Evolutionary conservation across 176 grass and related monocot genomes (phyloP).

Genomic region (Musa troglodytarum): DNA sequence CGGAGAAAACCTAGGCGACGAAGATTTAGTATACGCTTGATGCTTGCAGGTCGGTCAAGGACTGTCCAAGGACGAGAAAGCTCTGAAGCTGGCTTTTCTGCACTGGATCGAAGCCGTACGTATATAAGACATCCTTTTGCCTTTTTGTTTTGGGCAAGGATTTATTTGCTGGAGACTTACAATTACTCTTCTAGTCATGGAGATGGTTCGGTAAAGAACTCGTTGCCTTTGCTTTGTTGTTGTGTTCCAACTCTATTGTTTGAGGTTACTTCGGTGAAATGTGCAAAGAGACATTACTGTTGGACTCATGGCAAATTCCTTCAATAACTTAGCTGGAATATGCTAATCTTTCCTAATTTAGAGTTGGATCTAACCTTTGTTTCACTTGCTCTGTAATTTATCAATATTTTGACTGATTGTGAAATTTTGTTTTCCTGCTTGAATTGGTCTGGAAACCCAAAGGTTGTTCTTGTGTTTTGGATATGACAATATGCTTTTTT

Average conservation of each 20-base stretch:
- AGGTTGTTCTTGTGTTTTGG: background rate
- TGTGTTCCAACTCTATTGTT: no score
- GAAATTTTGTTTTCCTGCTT: no score
- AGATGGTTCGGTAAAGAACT: no score
- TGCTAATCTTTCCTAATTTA: no score
- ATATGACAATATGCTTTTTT: background rate
- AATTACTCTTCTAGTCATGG: background rate
- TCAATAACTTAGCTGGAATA: no score
- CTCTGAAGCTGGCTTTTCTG: conserved; percentile 74
- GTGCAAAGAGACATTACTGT: no score
- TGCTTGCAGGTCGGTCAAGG: conserved; percentile 58
- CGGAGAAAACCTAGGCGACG: background rate
- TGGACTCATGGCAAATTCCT: no score
- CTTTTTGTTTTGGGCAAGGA: background rate
- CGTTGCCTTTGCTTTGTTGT: no score
- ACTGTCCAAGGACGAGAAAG: conserved; percentile 47
- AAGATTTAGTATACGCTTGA: background rate
- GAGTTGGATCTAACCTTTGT: no score
- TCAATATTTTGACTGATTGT: no score
- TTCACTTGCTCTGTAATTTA: no score
- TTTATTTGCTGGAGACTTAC: background rate
- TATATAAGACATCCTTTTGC: conserved; percentile 2
- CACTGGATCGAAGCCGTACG: conserved; percentile 96
- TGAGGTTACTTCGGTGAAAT: no score
- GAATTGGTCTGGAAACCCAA: background rate